Evolutionary conservation across 176 grass and related monocot species (phyloP), one percentile per base, ranked within the genome.

Genomic region (Aegilops longissima): DNA sequence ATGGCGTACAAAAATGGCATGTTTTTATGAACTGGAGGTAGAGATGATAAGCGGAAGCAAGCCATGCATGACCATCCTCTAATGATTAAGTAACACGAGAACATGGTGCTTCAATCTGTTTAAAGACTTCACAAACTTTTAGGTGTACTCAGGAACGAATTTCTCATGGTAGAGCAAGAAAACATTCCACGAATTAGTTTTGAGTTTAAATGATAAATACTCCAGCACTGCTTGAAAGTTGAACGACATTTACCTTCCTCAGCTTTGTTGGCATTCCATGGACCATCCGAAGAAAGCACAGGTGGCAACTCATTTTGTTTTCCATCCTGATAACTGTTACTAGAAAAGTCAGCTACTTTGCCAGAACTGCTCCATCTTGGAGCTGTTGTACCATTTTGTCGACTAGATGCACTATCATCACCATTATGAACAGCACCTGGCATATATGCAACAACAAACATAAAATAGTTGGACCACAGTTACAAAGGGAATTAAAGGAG

Each of bases 221-320:
- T 3, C 56, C 23, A 49, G 36, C 16, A 67, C 16, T 81, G 24
- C 18, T 59, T 59, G 10, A 71, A 79, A 52, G 79, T 5, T 79
- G 76, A 30, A 73, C 12, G 74, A 27, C 18, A 86, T 16, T 47
- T 80, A 90, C 84, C 91, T 84, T 84, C 39, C 67, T 87, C 77
- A 74, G 62, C 38, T 73, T 73, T 73, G 61, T 88, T 65, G 58
- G 18, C 78, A 81, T 70, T 83, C 34, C 61, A 45, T 23, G 63
- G 29, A 54, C 74, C 86, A 63, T 86, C 62, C 12, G 20, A 88
- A 85, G 77, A 79, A 6, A 66, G 59, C 12, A 73, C 35, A 79
- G 36, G 61, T 23, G 87, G 61, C 34, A 89, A 39, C 20, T 33
- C 47, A 70, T 94, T 91, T 47, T 94, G 89, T 79, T 78, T 89